Percentiles rank a stretch among this genome's conserved stretches.
These are phyloP conservation scores for Lolium rigidum DNA, from an alignment of 176 grass and related monocot genomes.

Conservation along the genomic window DNA sequence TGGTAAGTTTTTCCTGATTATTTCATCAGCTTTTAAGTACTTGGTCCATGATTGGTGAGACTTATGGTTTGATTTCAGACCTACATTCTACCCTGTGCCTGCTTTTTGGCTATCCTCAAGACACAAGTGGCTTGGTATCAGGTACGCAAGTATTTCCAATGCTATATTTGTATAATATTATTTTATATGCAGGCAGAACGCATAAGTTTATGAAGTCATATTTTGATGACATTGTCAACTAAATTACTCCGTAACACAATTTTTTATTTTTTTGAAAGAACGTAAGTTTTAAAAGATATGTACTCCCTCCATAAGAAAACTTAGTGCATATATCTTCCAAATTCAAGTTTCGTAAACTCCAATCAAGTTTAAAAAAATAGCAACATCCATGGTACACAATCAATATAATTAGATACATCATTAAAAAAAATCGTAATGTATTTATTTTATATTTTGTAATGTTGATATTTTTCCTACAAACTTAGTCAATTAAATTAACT, in stretches of 20 bases:
- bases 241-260: constrained; percentile 29
- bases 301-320: neutral
- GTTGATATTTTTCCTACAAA: neutral
- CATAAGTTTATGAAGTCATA: neutral
- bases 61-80: constrained; percentile 51
- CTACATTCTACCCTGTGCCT: constrained; percentile 81
- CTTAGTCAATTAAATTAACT: neutral
- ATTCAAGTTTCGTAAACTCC: neutral
- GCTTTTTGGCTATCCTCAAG: constrained; percentile 81
- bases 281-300: neutral
- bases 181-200: neutral
- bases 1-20: constrained; percentile 58
- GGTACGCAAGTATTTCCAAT: constrained; percentile 41
- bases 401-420: neutral
- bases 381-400: neutral
- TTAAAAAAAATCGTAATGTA: neutral
- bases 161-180: neutral
- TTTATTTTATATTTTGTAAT: neutral
- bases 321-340: neutral
- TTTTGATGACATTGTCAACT: neutral
- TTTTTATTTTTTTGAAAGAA: neutral
- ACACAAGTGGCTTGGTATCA: constrained; percentile 71
- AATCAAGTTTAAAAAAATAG: neutral
- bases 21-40: neutral
- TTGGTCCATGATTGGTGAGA: neutral